Base-by-base conservation (phyloP, 1,139 yeast species). In the Nakaseomyces bracarensis region DNA sequence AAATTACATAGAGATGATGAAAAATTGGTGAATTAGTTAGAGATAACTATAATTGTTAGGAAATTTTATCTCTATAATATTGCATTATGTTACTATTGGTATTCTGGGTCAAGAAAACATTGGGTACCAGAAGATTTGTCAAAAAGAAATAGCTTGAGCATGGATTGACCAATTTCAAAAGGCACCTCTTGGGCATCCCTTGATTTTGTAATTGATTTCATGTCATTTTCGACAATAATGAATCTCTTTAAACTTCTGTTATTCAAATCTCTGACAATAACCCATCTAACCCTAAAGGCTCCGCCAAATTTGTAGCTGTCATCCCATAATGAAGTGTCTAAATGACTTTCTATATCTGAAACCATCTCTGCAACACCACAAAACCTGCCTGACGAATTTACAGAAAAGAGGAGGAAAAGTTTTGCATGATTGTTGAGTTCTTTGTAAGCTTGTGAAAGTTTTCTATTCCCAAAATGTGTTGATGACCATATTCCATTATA, bases 291-390 rank as follows among this genome's bases (percentile, higher is more conserved):
- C 13, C 70, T 66, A 49, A 77, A 77, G 0, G 71, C 62, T 0
- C 76, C 75, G 36, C 69, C 74, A 73, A 76, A 75, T 43, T 71
- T 68, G 30, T 64, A 60, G 15, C 52, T 53, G 48, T 72, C 74
- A 2, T 72, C 76, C 81, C 81, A 76, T 25, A 74, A 64, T 45
- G 68, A 66, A 27, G 70, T 65, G 21, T 67, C 60, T 3, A 62
- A 53, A 48, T 65, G 68, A 44, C 66, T 69, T 25, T 46, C 42
- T 19, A 75, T 53, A 23, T 58, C 56, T 8, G 67, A 60, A 4
- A 56, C 60, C 81, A 77, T 75, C 51, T 72, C 74, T 2, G 79
- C 79, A n/a, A 77, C 67, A 0, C 82, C 83, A 56, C 81, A 75
- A 52, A 77, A 77, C 48, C 68, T 70, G 0, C 82, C 79, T 21